Base-by-base conservation (phyloP, 371 early-diverging fungal species). In the Mortierella sp. region DNA sequence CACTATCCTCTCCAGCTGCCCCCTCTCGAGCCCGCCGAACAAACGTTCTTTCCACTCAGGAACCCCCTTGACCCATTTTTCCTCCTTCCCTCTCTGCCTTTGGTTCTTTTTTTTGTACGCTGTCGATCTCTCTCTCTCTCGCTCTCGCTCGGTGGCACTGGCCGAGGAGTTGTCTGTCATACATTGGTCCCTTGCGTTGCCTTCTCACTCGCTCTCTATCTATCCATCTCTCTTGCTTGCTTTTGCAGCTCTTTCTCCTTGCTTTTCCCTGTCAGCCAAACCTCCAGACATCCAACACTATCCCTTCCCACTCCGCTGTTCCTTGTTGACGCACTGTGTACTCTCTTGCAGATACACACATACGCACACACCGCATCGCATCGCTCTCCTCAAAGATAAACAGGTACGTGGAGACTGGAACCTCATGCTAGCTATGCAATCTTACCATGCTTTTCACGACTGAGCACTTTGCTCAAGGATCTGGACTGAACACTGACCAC, bases 161-260 rank as follows among this genome's bases (percentile, higher is more conserved):
- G 54, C 58, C 64, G 64, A 64, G 64, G 45, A 64, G 64, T 26
- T 50, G 24, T 57, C 56, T 19, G 34, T 31, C 38, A 30, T 59
- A 57, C 57, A 13, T n/a, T 10, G 16, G 23, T 34, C 19, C 55
- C 39, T 53, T 53, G 21, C 31, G 27, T 46, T 21, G 26, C 31
- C 26, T 41, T 26, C n/a, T 23, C 49, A 18, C 27, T 21, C 39
- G 13, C 61, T 28, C 45, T 46, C 48, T 51, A 19, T n/a, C n/a
- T n/a, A n/a, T n/a, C n/a, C 10, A 7, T 34, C 34, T 34, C 34
- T 42, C n/a, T 49, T 30, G 28, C 18, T 30, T 51, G 14, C 6
- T 16, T 41, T 13, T 52, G 24, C 42, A 61, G 14, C 31, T 39
- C 34, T 31, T 27, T 46, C 61, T 61, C 61, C 61, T 45, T 61